phyloP scores from a whole-genome alignment of 306 rosid genomes.

The Trichosanthes truncata region DNA sequence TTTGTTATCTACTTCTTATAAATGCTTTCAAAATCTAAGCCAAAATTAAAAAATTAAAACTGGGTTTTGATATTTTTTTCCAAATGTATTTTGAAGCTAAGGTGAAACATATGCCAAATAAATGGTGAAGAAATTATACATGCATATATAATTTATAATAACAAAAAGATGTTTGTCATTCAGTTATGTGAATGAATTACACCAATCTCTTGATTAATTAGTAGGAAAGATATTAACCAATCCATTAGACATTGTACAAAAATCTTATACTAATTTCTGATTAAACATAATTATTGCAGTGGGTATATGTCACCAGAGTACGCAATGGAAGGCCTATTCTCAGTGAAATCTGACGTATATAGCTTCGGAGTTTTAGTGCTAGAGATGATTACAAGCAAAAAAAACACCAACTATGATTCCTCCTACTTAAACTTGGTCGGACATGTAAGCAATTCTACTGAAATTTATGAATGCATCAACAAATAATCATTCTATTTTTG shows the following conservation, averaged over 20 bases:
- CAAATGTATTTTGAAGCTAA: too few relatives aligned
- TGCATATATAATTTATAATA: too few relatives aligned
- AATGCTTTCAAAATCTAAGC: too few relatives aligned
- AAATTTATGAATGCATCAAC: not conserved
- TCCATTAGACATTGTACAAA: not conserved
- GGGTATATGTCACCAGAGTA: slow-evolving; percentile 69
- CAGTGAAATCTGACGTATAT: slow-evolving; percentile 36
- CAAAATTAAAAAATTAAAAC: too few relatives aligned
- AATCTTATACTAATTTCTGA: not conserved
- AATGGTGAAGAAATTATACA: too few relatives aligned
- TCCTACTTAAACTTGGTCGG: slow-evolving; percentile 37
- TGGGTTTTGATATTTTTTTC: too few relatives aligned
- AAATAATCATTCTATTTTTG: not conserved
- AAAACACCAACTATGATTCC: slow-evolving; percentile 27
- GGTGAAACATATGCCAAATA: too few relatives aligned
- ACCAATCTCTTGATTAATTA: not conserved
- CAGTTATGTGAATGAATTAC: not conserved
- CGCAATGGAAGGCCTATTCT: slow-evolving; percentile 53
- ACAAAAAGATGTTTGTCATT: too few relatives aligned
- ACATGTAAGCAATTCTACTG: slow-evolving; percentile 33
- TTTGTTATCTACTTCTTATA: too few relatives aligned
- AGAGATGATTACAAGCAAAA: slow-evolving; percentile 53
- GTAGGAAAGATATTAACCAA: not conserved
- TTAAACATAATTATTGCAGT: slow-evolving; percentile 1
- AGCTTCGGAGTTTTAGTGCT: slow-evolving; percentile 48